Percentiles rank a stretch among this genome's conserved stretches.
phyloP scores from a whole-genome alignment of 345 rosid species.

The Barbarea vulgaris region DNA sequence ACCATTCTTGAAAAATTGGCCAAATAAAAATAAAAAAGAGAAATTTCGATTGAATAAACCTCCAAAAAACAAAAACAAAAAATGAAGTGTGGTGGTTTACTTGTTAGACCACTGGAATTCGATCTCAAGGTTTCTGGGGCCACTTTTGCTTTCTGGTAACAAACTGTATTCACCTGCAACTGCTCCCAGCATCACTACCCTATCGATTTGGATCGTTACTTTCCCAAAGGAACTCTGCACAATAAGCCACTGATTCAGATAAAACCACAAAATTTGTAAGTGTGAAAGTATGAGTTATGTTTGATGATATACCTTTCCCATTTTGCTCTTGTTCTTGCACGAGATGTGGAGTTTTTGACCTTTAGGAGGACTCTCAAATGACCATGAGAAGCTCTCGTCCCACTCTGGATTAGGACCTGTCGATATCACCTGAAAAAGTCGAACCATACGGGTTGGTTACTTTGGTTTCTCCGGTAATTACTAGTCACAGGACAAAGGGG shows the following conservation, averaged over 20 bases:
- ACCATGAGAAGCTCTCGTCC: slow-evolving; percentile 98
- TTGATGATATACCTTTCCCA: slow-evolving; percentile 80
- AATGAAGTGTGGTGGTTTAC: slow-evolving; percentile 32
- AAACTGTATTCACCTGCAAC: slow-evolving; percentile 89
- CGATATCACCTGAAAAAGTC: slow-evolving; percentile 63
- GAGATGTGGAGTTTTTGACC: slow-evolving; percentile 98
- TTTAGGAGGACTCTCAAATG: slow-evolving; percentile 98
- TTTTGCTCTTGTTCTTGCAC: slow-evolving; percentile 98
- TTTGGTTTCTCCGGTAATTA: not conserved
- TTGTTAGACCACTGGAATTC: slow-evolving; percentile 99
- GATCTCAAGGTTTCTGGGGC: slow-evolving; percentile 89
- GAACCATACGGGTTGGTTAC: no score
- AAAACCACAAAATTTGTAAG: not conserved
- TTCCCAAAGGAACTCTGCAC: slow-evolving; percentile 94
- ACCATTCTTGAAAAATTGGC: slow-evolving; percentile 11
- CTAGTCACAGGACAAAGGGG: not conserved
- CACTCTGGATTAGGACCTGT: slow-evolving; percentile 98
- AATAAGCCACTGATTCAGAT: slow-evolving; percentile 7
- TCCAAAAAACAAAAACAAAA: not conserved
- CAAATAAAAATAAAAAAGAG: not conserved
- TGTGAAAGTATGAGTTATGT: not conserved
- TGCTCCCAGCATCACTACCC: slow-evolving; percentile 96
- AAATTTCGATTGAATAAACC: slow-evolving; percentile 22
- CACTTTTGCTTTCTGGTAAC: slow-evolving; percentile 93
- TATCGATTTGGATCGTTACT: slow-evolving; percentile 96